Evolutionary conservation across 2,329 filamentous ascomycete species (phyloP), one percentile per base, ranked within the genome.

Genomic region (Phoma herbarum): DNA sequence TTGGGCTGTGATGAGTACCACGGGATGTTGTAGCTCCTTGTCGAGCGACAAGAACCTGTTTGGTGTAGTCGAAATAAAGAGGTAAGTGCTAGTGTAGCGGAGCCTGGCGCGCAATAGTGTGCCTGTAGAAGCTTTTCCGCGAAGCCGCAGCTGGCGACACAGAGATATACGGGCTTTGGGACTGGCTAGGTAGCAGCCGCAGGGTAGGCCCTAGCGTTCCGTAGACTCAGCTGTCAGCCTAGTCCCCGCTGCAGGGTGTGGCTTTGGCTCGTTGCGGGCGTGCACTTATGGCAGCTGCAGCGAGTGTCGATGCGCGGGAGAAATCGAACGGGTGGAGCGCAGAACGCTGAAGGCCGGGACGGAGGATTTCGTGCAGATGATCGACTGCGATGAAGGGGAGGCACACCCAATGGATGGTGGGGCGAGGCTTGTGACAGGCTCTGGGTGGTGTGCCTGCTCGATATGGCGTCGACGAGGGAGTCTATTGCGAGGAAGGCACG

Each of bases 351-450:
- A 66, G 61, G 52, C 64, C 70, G 71, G 72, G 61, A 66, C 73
- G 80, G 79, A 80, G 77, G 79, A 81, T 82, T 78, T 75, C 77
- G 78, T 83, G 81, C 81, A 83, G 81, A 83, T 83, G 81, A 83
- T 83, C 78, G 79, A 74, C 65, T 66, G 65, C 56, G 60, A 64
- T 58, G 63, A 48, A 55, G 56, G 60, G 45, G 61, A 52, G 63
- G 55, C 60, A 55, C 64, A 59, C 53, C 75, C 72, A 77, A 75
- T 77, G 73, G 64, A 69, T 67, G 66, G 65, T 68, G 56, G 69
- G 68, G 52, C 71, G 73, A 75, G 72, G 59, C 60, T 75, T 77
- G 75, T 78, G 76, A 78, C 70, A 59, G 62, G 54, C 51, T 26
- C 56, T 42, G 49, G 52, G 42, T 48, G 50, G 46, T 53, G 59